Percentiles rank a stretch among this genome's conserved stretches.
Conservation (phyloP, 83 land plant genomes). For the Picea mariana region DNA sequence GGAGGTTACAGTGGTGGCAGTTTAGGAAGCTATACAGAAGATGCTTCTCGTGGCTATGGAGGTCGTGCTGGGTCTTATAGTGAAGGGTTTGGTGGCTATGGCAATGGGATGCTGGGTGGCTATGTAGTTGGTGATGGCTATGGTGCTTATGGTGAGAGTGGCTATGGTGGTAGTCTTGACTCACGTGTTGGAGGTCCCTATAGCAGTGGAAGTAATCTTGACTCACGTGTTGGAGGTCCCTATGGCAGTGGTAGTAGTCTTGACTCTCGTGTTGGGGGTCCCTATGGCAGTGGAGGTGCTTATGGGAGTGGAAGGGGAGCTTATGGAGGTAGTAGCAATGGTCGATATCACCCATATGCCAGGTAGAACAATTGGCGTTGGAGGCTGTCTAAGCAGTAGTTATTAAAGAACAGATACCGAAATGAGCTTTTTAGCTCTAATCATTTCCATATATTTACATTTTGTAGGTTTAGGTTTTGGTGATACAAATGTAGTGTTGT, state of each 20-base stretch:
- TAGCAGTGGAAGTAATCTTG: background rate
- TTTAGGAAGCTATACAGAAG: slow-evolving; percentile 39
- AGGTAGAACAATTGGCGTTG: slow-evolving; percentile 21
- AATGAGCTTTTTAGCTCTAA: too few relatives aligned
- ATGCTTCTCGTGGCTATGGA: slow-evolving; percentile 41
- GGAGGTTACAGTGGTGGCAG: slow-evolving; percentile 39
- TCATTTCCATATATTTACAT: too few relatives aligned
- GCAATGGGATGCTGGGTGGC: background rate
- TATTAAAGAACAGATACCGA: too few relatives aligned
- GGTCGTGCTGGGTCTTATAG: slow-evolving; percentile 31
- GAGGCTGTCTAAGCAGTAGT: too few relatives aligned
- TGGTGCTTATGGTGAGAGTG: slow-evolving; percentile 11
- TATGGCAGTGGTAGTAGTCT: slow-evolving; percentile 6
- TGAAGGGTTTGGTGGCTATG: slow-evolving; percentile 19
- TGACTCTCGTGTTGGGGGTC: slow-evolving; percentile 13
- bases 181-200: slow-evolving; percentile 8
- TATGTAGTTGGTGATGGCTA: slow-evolving; percentile 5
- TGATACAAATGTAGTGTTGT: too few relatives aligned
- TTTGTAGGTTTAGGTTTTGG: too few relatives aligned
- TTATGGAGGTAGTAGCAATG: slow-evolving; percentile 12
- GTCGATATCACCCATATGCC: slow-evolving; percentile 76
- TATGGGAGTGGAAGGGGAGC: slow-evolving; percentile 11
- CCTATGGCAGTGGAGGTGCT: slow-evolving; percentile 12
- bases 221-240: background rate
- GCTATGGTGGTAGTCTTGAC: background rate